Conservation (phyloP, 2,329 filamentous ascomycete species). For the Cladosporium halotolerans region DNA sequence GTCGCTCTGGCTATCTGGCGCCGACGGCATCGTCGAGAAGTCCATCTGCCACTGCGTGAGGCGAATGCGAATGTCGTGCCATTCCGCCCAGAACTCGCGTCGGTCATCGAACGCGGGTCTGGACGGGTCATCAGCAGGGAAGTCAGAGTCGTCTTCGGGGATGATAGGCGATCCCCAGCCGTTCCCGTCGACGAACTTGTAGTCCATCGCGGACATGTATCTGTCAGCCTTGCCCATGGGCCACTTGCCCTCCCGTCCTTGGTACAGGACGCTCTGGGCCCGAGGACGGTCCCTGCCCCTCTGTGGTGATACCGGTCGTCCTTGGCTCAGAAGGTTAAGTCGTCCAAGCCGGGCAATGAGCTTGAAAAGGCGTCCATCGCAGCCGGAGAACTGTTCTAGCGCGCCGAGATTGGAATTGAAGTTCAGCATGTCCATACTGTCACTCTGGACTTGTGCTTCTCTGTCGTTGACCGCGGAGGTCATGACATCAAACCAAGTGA, state of each 20-base stretch:
- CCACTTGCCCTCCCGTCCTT: neutral
- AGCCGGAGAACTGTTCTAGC: slow-evolving; percentile 79
- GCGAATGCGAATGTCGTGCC: slow-evolving; percentile 69
- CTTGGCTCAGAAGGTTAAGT: slow-evolving; percentile 76
- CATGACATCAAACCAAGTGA: slow-evolving; percentile 92
- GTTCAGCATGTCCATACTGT: slow-evolving; percentile 57
- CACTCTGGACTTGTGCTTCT: slow-evolving; percentile 68
- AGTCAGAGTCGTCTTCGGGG: slow-evolving; percentile 36
- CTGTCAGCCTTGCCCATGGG: slow-evolving; percentile 37
- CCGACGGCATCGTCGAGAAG: slow-evolving; percentile 27
- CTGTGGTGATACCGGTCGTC: slow-evolving; percentile 34
- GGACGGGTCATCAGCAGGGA: slow-evolving; percentile 4
- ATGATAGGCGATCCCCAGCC: slow-evolving; percentile 11
- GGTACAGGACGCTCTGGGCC: neutral
- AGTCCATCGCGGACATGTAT: slow-evolving; percentile 34
- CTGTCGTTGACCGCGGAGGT: slow-evolving; percentile 87
- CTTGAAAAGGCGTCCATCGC: slow-evolving; percentile 80
- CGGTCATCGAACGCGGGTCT: slow-evolving; percentile 41
- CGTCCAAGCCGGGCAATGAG: slow-evolving; percentile 76
- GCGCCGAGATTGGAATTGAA: slow-evolving; percentile 63
- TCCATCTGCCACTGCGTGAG: slow-evolving; percentile 80
- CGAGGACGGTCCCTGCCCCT: slow-evolving; percentile 6
- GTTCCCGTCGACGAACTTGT: slow-evolving; percentile 56
- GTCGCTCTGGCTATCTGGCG: slow-evolving; percentile 13
- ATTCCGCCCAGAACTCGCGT: slow-evolving; percentile 71